phyloP scores from a whole-genome alignment of 2,329 filamentous ascomycete genomes.

The Harringtonia lauricola region DNA sequence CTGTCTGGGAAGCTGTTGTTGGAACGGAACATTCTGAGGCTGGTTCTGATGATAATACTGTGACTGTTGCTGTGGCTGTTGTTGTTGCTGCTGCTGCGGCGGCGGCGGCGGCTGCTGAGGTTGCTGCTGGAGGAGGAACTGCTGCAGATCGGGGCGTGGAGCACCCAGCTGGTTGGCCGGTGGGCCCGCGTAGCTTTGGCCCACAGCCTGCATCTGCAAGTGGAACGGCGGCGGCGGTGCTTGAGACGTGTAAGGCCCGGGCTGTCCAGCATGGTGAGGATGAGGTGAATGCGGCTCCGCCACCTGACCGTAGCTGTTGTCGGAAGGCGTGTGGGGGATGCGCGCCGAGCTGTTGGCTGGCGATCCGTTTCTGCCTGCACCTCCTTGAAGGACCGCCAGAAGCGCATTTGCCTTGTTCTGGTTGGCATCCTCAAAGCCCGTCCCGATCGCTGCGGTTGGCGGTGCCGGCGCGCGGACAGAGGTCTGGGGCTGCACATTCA shows the following conservation, averaged over 20 bases:
- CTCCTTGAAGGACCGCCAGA: conserved; percentile 39
- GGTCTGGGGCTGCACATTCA: conserved; percentile 38
- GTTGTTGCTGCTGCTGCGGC: background rate
- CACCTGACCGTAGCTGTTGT: conserved; percentile 38
- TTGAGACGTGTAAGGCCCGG: conserved; percentile 24
- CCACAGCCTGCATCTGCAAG: conserved; percentile 1
- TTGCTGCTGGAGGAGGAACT: background rate
- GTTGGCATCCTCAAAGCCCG: conserved; percentile 1
- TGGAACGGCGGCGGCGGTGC: conserved; percentile 4
- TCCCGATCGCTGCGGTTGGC: too few relatives aligned
- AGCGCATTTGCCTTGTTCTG: conserved; percentile 39
- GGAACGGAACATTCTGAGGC: background rate
- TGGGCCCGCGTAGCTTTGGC: background rate
- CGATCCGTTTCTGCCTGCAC: conserved; percentile 10
- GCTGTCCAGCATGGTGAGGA: conserved; percentile 34
- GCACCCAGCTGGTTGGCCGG: background rate
- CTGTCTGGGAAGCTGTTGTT: background rate
- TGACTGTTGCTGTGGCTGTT: background rate
- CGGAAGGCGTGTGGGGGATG: conserved; percentile 36
- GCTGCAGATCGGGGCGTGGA: background rate
- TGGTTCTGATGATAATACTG: background rate
- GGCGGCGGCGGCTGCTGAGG: background rate
- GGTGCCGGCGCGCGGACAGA: conserved; percentile 3
- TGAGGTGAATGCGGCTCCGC: conserved; percentile 28
- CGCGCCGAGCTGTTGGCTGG: background rate